Percentiles rank a stretch among this genome's conserved stretches.
Evolutionary conservation across 192 early-diverging fungal genomes (phyloP).

Genomic region (Podila horticola): DNA sequence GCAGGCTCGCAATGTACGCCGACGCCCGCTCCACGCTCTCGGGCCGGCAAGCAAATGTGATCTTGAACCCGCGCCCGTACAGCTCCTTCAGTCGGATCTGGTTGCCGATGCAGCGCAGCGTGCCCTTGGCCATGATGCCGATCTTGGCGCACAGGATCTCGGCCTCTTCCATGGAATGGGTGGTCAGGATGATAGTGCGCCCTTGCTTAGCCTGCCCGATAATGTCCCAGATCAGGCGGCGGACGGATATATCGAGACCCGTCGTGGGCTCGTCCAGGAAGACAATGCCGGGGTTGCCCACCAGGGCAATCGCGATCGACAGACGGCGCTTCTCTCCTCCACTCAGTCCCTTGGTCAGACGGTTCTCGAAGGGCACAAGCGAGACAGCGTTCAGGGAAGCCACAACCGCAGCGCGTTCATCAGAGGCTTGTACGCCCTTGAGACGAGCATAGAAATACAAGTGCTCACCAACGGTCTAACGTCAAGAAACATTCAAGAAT

Average conservation of each 20-base stretch:
- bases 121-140: constrained; percentile 82
- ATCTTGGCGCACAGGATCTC: constrained; percentile 78
- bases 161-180: constrained; percentile 85
- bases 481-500: too few species aligned
- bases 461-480: constrained; percentile 72
- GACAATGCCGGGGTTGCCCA: constrained; percentile 74
- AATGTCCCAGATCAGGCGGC: constrained; percentile 80
- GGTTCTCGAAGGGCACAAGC: constrained; percentile 63
- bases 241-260: constrained; percentile 78
- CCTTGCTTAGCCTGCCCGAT: constrained; percentile 63
- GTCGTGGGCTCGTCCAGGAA: constrained; percentile 88
- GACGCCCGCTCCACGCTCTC: constrained; percentile 59
- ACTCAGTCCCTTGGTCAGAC: constrained; percentile 68
- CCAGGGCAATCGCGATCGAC: constrained; percentile 77
- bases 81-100: constrained; percentile 70
- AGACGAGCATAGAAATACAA: constrained; percentile 77
- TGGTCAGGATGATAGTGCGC: constrained; percentile 75
- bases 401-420: constrained; percentile 60
- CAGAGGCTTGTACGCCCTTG: constrained; percentile 64
- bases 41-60: constrained; percentile 60
- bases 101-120: constrained; percentile 70
- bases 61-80: constrained; percentile 78
- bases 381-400: constrained; percentile 60
- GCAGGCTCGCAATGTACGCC: constrained; percentile 55
- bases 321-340: constrained; percentile 84